Conservation (phyloP, 2,329 filamentous ascomycete species). For the Cladorrhinum sp. region DNA sequence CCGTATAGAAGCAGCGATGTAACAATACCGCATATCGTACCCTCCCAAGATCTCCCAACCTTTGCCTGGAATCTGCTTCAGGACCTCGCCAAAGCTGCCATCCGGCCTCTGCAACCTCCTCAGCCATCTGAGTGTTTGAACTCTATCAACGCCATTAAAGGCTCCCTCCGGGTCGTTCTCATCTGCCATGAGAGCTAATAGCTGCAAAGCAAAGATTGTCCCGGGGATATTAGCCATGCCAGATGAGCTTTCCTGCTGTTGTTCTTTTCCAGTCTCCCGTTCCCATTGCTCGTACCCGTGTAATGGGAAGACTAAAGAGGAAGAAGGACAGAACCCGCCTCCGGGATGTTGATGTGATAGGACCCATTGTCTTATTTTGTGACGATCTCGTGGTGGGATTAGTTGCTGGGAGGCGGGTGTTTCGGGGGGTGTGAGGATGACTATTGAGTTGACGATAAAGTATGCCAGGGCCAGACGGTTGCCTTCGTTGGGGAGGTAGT, state of each 20-base stretch:
- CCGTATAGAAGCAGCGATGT: conserved; percentile 75
- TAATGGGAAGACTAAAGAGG: conserved; percentile 57
- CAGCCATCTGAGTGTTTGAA: conserved; percentile 71
- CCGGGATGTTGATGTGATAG: conserved; percentile 79
- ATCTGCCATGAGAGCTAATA: conserved; percentile 56
- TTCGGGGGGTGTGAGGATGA: conserved; percentile 62
- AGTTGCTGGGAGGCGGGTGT: background rate
- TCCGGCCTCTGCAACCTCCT: conserved; percentile 71
- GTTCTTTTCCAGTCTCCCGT: conserved; percentile 38
- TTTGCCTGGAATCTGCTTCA: conserved; percentile 46
- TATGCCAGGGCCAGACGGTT: conserved; percentile 86
- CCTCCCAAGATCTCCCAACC: conserved; percentile 66
- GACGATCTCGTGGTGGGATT: conserved; percentile 42
- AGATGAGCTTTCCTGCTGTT: conserved; percentile 35
- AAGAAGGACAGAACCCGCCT: conserved; percentile 86
- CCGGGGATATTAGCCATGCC: conserved; percentile 72
- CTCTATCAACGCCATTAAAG: conserved; percentile 64
- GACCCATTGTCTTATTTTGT: conserved; percentile 67
- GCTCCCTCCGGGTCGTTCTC: conserved; percentile 39
- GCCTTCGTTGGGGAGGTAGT: conserved; percentile 86
- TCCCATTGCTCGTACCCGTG: conserved; percentile 30
- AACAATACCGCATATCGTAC: conserved; percentile 82
- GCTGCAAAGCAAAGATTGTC: conserved; percentile 82
- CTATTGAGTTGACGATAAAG: conserved; percentile 83
- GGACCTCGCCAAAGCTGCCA: conserved; percentile 86